Evolutionary conservation across 139 green algal genomes (phyloP), one percentile per base, ranked within the genome.

Genomic region (Chlorella sp.): DNA sequence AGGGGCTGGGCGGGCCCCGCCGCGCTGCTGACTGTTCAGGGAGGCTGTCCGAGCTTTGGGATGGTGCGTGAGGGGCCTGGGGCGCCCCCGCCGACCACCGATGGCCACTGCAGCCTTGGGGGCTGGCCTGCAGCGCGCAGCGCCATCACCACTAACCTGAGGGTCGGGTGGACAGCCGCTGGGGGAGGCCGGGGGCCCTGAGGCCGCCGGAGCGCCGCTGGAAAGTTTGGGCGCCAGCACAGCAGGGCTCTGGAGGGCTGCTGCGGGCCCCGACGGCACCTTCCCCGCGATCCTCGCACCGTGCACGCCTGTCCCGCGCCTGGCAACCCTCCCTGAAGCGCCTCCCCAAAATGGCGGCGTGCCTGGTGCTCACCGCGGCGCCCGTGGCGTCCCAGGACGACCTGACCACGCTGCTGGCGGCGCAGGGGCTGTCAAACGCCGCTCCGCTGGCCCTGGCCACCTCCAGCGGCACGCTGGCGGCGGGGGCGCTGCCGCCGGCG

Each of bases 321-420:
- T 55, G 4, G 36, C 20, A 9, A 13, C 60, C 60, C 60, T 67
- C 60, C 26, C 60, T 69, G 20, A 5, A 69, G 63, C 28, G 26
- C 63, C 30, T 69, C 4, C 25, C 63, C 9, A 30, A 30, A 26
- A 75, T 75, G 69, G 36, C 69, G 20, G n/a, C 70, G 15, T 26
- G n/a, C 70, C 70, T 82, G 57, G 34, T 82, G 57, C 57, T 82
- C 81, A 80, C 73, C 12, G 69, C 41, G 18, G 47, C 67, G 23
- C 81, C 81, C 2, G 39, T 41, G n/a, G 63, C 28, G 63, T 44
- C 39, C 4, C 39, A 75, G 78, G 17, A 65, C 36, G 60, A 82
- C 60, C 15, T 82, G 60, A 56, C 39, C 23, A 28, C 38, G 26
- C 76, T 82, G 60, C 60, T 82, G 76, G 57, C 56, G 36, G 76